These are phyloP conservation scores for Trichosporon sp. DNA, from an alignment of 1,284 basidiomycete species.

Conservation along the genomic window DNA sequence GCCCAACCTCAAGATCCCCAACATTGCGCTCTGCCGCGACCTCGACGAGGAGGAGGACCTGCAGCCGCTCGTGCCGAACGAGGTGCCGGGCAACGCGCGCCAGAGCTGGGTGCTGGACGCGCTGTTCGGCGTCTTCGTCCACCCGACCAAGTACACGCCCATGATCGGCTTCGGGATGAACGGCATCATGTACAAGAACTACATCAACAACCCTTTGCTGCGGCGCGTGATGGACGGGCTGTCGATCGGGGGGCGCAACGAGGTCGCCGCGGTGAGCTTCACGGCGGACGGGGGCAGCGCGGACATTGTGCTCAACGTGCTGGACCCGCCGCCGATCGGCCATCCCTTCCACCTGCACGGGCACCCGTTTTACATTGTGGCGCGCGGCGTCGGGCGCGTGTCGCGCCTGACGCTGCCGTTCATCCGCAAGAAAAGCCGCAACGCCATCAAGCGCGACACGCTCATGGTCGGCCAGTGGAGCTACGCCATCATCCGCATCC, in stretches of 20 bases:
- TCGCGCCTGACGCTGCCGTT: not conserved
- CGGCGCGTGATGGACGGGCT: slow-evolving; percentile 24
- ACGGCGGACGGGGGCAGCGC: not conserved
- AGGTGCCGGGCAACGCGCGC: slow-evolving; percentile 20
- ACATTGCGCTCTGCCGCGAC: slow-evolving; percentile 16
- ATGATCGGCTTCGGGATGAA: slow-evolving; percentile 27
- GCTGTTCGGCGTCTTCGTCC: slow-evolving; percentile 22
- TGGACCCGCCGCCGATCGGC: slow-evolving; percentile 30
- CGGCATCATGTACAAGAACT: slow-evolving; percentile 29
- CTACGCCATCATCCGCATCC: slow-evolving; percentile 27
- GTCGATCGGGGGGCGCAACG: slow-evolving; percentile 20
- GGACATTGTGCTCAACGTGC: slow-evolving; percentile 37
- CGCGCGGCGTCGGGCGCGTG: slow-evolving; percentile 13
- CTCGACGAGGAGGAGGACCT: slow-evolving; percentile 25
- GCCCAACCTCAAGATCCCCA: slow-evolving; percentile 1
- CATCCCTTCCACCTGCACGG: slow-evolving; percentile 47
- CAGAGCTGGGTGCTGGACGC: slow-evolving; percentile 27
- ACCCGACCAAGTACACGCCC: slow-evolving; percentile 17
- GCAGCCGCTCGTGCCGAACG: slow-evolving; percentile 27
- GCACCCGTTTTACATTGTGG: slow-evolving; percentile 34
- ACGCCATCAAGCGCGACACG: slow-evolving; percentile 48
- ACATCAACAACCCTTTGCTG: slow-evolving; percentile 38
- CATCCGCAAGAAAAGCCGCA: slow-evolving; percentile 19
- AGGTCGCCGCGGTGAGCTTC: slow-evolving; percentile 12
- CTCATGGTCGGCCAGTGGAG: slow-evolving; percentile 30